These are phyloP conservation scores for Fusarium acutatum DNA, from an alignment of 2,329 filamentous ascomycete genomes.

Conservation along the genomic window DNA sequence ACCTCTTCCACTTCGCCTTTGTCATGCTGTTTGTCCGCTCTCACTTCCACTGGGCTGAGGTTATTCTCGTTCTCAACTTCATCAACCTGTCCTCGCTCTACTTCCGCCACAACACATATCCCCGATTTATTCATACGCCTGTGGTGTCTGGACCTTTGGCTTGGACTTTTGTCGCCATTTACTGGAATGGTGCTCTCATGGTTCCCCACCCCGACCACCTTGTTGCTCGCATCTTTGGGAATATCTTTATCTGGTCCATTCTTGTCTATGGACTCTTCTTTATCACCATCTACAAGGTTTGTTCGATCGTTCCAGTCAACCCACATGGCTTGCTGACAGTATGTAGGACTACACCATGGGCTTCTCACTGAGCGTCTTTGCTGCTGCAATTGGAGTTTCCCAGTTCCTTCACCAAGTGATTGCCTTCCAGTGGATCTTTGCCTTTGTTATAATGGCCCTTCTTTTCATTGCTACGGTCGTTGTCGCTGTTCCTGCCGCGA, in stretches of 20 bases:
- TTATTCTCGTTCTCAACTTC: constrained; percentile 82
- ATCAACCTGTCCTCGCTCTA: constrained; percentile 82
- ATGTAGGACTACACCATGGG: constrained; percentile 76
- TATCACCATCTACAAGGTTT: constrained; percentile 74
- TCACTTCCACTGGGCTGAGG: constrained; percentile 78
- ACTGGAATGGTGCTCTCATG: constrained; percentile 89
- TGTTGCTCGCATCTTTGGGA: constrained; percentile 81
- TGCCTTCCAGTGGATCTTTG: constrained; percentile 92
- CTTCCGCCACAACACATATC: constrained; percentile 78
- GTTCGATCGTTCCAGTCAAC: constrained; percentile 18
- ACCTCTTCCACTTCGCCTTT: constrained; percentile 83
- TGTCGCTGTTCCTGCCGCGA: constrained; percentile 70
- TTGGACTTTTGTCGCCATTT: constrained; percentile 86
- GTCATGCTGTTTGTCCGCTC: constrained; percentile 83
- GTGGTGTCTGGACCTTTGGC: constrained; percentile 79
- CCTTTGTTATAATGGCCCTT: constrained; percentile 81
- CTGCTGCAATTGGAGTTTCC: constrained; percentile 77
- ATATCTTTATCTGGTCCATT: constrained; percentile 88
- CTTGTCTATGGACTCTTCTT: constrained; percentile 81
- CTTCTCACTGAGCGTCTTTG: constrained; percentile 77
- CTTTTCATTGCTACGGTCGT: constrained; percentile 75
- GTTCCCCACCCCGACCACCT: constrained; percentile 73
- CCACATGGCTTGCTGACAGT: constrained; percentile 14
- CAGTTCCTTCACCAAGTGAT: constrained; percentile 79
- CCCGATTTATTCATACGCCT: constrained; percentile 78